phyloP scores from a whole-genome alignment of 495 filamentous ascomycete species.

The Hyaloscypha bicolor region DNA sequence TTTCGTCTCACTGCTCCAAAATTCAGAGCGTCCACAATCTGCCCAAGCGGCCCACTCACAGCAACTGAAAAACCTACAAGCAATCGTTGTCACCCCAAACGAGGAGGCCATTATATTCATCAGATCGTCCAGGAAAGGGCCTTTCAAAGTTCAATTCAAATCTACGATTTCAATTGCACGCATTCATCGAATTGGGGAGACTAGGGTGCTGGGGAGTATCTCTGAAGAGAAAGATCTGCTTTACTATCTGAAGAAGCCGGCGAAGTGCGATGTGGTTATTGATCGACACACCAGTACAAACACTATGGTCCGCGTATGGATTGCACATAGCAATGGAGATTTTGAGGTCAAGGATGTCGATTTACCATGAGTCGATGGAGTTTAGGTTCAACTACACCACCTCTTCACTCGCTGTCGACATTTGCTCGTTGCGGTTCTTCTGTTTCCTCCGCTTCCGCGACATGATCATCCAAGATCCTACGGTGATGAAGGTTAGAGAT shows the following conservation, averaged over 20 bases:
- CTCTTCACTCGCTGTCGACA: neutral
- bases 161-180: neutral
- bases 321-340: slow-evolving; percentile 2
- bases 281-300: neutral
- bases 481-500: slow-evolving; percentile 35
- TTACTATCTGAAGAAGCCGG: slow-evolving; percentile 5
- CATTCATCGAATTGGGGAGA: neutral
- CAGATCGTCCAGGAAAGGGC: slow-evolving; percentile 1
- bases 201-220: neutral
- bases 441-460: slow-evolving; percentile 8
- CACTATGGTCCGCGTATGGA: slow-evolving; percentile 1
- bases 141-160: neutral
- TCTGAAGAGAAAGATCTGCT: neutral
- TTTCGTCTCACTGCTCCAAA: neutral
- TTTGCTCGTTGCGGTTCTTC: neutral
- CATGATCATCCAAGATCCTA: slow-evolving; percentile 33
- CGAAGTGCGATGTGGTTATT: slow-evolving; percentile 4
- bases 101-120: slow-evolving; percentile 7
- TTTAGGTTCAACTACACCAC: no score
- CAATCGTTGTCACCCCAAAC: slow-evolving; percentile 2
- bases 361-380: neutral
- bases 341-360: slow-evolving; percentile 6
- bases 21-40: neutral
- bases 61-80: neutral
- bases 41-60: neutral